A percentile compares a stretch with the other conserved stretches of the same genome.
phyloP scores from a whole-genome alignment of 2,329 filamentous ascomycete genomes.

The Leptoxyphium fumago region DNA sequence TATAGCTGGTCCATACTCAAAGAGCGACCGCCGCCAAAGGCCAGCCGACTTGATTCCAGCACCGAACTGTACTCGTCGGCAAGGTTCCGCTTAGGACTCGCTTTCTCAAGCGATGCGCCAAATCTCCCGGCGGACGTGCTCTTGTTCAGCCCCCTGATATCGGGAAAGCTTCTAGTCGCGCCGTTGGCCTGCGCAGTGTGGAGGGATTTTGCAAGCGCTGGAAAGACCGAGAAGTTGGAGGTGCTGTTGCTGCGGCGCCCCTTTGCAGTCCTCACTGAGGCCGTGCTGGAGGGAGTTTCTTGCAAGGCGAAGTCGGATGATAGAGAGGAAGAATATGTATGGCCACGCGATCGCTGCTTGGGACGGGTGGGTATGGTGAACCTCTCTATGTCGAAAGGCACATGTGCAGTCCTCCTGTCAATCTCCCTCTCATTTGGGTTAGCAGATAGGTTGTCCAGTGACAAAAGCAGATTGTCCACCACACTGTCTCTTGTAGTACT shows the following conservation, averaged over 20 bases:
- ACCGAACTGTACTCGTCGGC: slow-evolving; percentile 35
- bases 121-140: neutral
- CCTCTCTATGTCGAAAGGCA: slow-evolving; percentile 22
- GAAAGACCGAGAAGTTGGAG: slow-evolving; percentile 41
- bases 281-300: slow-evolving; percentile 16
- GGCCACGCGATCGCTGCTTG: slow-evolving; percentile 35
- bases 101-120: neutral
- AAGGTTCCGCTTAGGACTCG: slow-evolving; percentile 7
- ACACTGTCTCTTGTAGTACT: slow-evolving; percentile 76
- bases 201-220: neutral
- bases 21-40: slow-evolving; percentile 36
- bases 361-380: slow-evolving; percentile 14
- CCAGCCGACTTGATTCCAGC: slow-evolving; percentile 44
- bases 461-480: slow-evolving; percentile 89
- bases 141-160: slow-evolving; percentile 1
- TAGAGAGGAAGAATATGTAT: slow-evolving; percentile 45
- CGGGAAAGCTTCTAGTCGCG: slow-evolving; percentile 8
- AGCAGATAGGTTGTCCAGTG: slow-evolving; percentile 66
- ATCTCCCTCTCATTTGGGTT: slow-evolving; percentile 24
- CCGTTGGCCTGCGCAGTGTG: slow-evolving; percentile 4
- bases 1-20: slow-evolving; percentile 62
- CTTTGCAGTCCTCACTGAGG: slow-evolving; percentile 9
- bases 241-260: slow-evolving; percentile 67
- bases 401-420: slow-evolving; percentile 12
- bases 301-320: slow-evolving; percentile 37